These are phyloP conservation scores for Erysimum cheiranthoides DNA, from an alignment of 345 rosid species.

Conservation along the genomic window DNA sequence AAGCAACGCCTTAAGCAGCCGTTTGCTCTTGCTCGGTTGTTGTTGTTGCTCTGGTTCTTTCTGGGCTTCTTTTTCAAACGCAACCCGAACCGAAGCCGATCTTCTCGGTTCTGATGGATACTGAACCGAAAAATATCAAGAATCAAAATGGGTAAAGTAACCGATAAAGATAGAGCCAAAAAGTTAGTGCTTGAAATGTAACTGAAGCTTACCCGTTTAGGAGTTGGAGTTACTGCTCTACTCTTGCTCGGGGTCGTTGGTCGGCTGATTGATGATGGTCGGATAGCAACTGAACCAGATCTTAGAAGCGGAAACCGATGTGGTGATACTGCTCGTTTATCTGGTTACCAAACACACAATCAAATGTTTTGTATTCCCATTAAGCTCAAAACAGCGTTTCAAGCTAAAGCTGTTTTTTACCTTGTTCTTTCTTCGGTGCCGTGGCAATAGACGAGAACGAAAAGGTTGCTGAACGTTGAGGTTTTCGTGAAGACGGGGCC, in stretches of 20 bases:
- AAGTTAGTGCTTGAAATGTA: constrained; percentile 4
- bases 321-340: constrained; percentile 77
- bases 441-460: constrained; percentile 66
- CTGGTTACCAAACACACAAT: constrained; percentile 49
- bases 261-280: constrained; percentile 65
- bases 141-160: constrained; percentile 10
- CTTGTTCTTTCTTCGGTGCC: constrained; percentile 68
- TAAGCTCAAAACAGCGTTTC: neutral
- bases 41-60: constrained; percentile 62
- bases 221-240: constrained; percentile 71
- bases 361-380: neutral
- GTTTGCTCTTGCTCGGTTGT: constrained; percentile 84
- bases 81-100: constrained; percentile 75
- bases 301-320: constrained; percentile 82
- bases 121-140: constrained; percentile 45
- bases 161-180: neutral
- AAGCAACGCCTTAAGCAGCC: constrained; percentile 85
- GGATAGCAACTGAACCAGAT: constrained; percentile 68
- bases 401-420: constrained; percentile 40
- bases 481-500: constrained; percentile 64
- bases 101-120: constrained; percentile 87
- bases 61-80: constrained; percentile 59
- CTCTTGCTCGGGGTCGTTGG: constrained; percentile 72
- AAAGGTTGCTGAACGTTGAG: constrained; percentile 75
- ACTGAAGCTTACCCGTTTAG: constrained; percentile 61